Base-by-base conservation (phyloP, 345 rosid species). In the Atalantia buxifolia region DNA sequence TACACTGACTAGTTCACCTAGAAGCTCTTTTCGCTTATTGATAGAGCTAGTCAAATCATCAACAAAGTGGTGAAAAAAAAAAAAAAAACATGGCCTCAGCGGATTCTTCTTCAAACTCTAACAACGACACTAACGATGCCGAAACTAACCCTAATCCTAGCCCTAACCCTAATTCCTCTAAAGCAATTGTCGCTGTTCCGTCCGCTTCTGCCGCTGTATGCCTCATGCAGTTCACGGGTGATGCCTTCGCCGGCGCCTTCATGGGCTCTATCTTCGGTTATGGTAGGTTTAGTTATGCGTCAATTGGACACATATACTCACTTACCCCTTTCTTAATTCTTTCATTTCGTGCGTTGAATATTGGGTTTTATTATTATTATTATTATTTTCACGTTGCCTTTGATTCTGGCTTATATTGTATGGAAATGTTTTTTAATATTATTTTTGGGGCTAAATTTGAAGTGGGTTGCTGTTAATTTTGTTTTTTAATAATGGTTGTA, bases 211-310 rank as follows among this genome's bases (percentile, higher is more conserved):
- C 93, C 18, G 89, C 86, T 62, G 92, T 90, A 65, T 96, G 99
- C 80, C 82, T 96, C 80, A 50, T 87, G 76, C 91, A 90, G 65
- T 91, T 87, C 83, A 93, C 90, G 1, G 90, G 88, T 57, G 97
- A 94, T 87, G 82, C 98, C 66, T 91, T 90, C 42, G 91, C 89
- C n/a, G 99, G 99, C 71, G 95, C 95, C 64, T 80, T 96, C 69
- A 88, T 90, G 94, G 98, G 98, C 77, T 89, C 97, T 76, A 86
- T 94, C 69, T 91, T 91, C 73, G 97, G 98, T 76, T 94, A 86
- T 75, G 98, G 99, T 94, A 18, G 35, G 57, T 14, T 2, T 65
- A 28, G 68, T 56, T 30, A 55, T 16, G 7, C 56, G 74, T 66
- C 30, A 21, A 70, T 5, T 77, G 25, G 35, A 4, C 75, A n/a